Base-by-base conservation (phyloP, 192 early-diverging fungal genomes). In the Coemansia sp. region DNA sequence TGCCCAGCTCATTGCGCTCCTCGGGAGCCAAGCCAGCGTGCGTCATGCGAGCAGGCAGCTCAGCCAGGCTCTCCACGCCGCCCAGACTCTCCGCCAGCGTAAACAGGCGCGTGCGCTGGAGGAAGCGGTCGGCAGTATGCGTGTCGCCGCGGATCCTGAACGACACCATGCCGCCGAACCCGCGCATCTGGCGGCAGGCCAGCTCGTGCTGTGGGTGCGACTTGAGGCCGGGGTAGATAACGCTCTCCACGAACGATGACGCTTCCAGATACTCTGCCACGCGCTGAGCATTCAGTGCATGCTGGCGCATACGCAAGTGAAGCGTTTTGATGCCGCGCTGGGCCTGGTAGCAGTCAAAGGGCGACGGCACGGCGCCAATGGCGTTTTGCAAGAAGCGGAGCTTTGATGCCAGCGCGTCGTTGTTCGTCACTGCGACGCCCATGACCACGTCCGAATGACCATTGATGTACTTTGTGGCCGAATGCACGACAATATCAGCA, bases 391-490 rank as follows among this genome's bases (percentile, higher is more conserved):
- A 80, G 79, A 99, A 99, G 41, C 84, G 79, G 32, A 99, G 77
- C 74, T 90, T 92, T 24, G 89, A 86, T 54, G 84, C 83, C 51
- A 97, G 68, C 49, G 82, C 87, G 25, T 91, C 88, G 74, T 87
- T 72, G 75, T 87, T 92, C 54, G 94, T 96, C 20, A 91, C 87
- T 20, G 94, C 94, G 32, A 96, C 87, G 73, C 97, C 97, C 94
- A 98, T 96, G 17, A 99, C 92, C 25, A 97, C 96, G 82, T 99
- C 97, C 22, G 95, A 97, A 81, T 99, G 96, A 46, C 97, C 96
- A 84, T 98, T 98, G 75, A 99, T 92, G 83, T 98, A 99, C 82
- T 98, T 98, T 60, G 96, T 99, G 22, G 96, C 95, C 19, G 95
- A 97, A 84, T 99, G 95, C 10, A 98, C 92, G 17, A 97, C 96